Base-by-base conservation (phyloP, 2,329 filamentous ascomycete genomes). In the Celoporthe dispersa region DNA sequence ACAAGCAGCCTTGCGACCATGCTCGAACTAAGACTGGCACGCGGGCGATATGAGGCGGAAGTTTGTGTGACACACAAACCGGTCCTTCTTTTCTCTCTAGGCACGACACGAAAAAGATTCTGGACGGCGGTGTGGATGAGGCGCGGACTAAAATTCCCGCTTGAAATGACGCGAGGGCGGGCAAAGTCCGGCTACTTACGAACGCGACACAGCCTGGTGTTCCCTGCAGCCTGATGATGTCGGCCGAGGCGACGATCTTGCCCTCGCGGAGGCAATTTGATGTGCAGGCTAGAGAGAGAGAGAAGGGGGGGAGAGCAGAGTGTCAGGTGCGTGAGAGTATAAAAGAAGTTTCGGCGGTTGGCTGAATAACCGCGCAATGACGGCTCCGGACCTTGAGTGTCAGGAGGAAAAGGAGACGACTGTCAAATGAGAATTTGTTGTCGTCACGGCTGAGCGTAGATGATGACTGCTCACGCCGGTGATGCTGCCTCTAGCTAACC, bases 101-200 rank as follows among this genome's bases (percentile, higher is more conserved):
- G 16, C 9, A 37, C 31, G 25, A 19, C 25, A 14, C 8, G 14
- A 22, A 35, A 22, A 35, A 31, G 25, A 33, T 6, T 35, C 16
- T 16, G n/a, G 3, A 16, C 31, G 31, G 33, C 35, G 57, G 35
- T 63, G 35, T 41, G 61, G 14, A 51, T 39, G 53, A 53, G 51
- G 28, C 37, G 61, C 61, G 61, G 61, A 64, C 28, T 8, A 28
- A 44, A 64, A 31, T 44, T 44, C 61, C 61, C 61, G 41, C 37
- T 22, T 31, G 25, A 28, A 19, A 31, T 64, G 39, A 64, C 41
- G 41, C 19, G 37, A 25, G 51, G 39, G 19, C 9, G 25, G 39
- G 25, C 16, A 12, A 51, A 64, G 22, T 16, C 60, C 33, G 39
- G 28, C 37, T 37, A 28, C 7, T 41, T 11, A 44, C 37, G 3